Conservation (phyloP, 306 rosid genomes). For the Arachis stenosperma region DNA sequence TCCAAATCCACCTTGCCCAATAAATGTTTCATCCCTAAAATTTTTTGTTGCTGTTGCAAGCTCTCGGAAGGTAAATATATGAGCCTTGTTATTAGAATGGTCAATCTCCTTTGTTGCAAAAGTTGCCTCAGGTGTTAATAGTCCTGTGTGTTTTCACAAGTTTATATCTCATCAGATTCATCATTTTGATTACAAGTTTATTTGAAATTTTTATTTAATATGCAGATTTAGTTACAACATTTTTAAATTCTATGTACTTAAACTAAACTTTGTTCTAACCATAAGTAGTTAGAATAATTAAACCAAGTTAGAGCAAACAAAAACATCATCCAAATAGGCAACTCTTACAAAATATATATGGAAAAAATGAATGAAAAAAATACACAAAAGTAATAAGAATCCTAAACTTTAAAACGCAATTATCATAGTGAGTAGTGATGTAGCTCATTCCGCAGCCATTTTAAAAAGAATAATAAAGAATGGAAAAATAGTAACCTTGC, state of each 20-base stretch:
- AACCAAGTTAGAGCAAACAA: constrained; percentile 4
- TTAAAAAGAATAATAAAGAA: neutral
- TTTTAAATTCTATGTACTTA: no score
- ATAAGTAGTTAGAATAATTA: no score
- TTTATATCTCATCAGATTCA: neutral
- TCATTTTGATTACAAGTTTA: neutral
- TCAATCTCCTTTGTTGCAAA: constrained; percentile 22
- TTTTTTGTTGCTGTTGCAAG: constrained; percentile 69
- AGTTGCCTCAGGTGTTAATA: constrained; percentile 5
- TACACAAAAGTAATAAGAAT: constrained; percentile 3
- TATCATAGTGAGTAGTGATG: neutral
- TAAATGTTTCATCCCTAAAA: constrained; percentile 54
- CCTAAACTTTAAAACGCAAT: neutral
- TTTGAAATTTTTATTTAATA: no score
- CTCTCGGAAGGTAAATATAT: constrained; percentile 58
- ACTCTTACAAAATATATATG: neutral
- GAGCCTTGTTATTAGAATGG: constrained; percentile 29
- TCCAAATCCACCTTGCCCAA: constrained; percentile 88
- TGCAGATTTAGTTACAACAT: no score
- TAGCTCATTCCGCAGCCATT: no score
- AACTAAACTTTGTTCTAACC: no score
- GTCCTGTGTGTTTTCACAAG: constrained; percentile 27
- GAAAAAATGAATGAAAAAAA: neutral
- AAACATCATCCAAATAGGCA: neutral
- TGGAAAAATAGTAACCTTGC: no score